These are phyloP conservation scores for Backusella tarrabulga DNA, from an alignment of 192 early-diverging fungal species.

Conservation along the genomic window DNA sequence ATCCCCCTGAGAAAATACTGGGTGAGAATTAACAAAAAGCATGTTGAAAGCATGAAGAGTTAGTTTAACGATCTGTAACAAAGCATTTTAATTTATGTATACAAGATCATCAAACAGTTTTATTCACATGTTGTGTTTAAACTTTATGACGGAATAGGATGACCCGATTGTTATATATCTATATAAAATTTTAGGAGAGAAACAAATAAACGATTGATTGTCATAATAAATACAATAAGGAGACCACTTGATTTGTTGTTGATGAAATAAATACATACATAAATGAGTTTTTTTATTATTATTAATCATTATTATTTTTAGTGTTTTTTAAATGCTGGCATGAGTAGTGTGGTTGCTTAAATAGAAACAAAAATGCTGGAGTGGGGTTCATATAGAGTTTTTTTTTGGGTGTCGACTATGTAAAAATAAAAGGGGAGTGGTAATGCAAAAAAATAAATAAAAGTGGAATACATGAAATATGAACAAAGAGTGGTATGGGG, in stretches of 20 bases:
- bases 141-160: not conserved
- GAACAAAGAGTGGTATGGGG: not conserved
- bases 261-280: not conserved
- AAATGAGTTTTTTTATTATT: not conserved
- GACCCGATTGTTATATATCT: not conserved
- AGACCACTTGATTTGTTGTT: not conserved
- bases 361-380: not conserved
- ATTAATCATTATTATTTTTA: not conserved
- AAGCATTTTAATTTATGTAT: not conserved
- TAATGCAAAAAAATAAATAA: not conserved
- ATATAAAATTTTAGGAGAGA: no score
- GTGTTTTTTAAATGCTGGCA: not conserved
- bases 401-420: constrained; percentile 1
- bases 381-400: not conserved
- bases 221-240: not conserved
- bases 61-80: not conserved
- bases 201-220: not conserved
- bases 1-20: not conserved
- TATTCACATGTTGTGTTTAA: not conserved
- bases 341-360: not conserved
- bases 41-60: not conserved
- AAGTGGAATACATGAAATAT: constrained; percentile 1
- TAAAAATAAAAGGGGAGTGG: not conserved
- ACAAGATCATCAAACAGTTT: not conserved
- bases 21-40: not conserved